Evolutionary conservation across 768 basidiomycete species (phyloP).

Genomic region (Holtermannia corniformis): DNA sequence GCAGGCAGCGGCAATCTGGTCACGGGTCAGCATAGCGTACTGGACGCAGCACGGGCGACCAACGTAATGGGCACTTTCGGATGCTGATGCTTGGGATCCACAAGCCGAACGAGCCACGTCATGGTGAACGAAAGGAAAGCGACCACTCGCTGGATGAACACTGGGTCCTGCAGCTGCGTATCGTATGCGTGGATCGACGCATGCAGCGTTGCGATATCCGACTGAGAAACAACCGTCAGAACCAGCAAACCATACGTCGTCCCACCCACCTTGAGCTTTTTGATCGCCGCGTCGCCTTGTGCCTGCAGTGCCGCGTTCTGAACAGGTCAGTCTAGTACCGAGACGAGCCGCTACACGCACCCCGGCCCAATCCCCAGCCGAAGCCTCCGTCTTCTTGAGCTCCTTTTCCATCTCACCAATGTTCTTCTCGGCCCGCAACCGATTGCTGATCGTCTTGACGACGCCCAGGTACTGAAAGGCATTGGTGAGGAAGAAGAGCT

Average conservation of each 20-base stretch:
- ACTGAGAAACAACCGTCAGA: constrained; percentile 41
- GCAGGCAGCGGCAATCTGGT: constrained; percentile 70
- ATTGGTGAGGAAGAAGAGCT: constrained; percentile 81
- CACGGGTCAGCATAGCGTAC: constrained; percentile 1
- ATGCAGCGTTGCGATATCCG: constrained; percentile 59
- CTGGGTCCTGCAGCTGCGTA: constrained; percentile 77
- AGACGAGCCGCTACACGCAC: constrained; percentile 45
- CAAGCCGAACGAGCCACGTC: constrained; percentile 84
- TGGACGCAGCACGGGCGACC: constrained; percentile 38
- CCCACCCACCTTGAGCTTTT: constrained; percentile 58
- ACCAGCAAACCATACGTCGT: too few species aligned
- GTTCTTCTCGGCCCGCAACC: constrained; percentile 46
- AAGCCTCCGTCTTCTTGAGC: constrained; percentile 62
- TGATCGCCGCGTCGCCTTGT: constrained; percentile 67
- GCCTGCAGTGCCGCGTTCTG: constrained; percentile 60
- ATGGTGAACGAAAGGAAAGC: constrained; percentile 83
- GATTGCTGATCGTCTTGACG: constrained; percentile 66
- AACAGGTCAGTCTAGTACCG: not conserved
- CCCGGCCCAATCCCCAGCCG: constrained; percentile 66
- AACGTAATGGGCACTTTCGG: constrained; percentile 62
- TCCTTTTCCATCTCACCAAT: constrained; percentile 58
- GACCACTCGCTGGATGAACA: constrained; percentile 65
- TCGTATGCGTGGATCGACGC: constrained; percentile 71
- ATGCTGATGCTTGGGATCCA: constrained; percentile 68
- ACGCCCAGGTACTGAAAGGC: constrained; percentile 85